Base-by-base conservation (phyloP, 345 rosid species). In the Anacardium occidentale region DNA sequence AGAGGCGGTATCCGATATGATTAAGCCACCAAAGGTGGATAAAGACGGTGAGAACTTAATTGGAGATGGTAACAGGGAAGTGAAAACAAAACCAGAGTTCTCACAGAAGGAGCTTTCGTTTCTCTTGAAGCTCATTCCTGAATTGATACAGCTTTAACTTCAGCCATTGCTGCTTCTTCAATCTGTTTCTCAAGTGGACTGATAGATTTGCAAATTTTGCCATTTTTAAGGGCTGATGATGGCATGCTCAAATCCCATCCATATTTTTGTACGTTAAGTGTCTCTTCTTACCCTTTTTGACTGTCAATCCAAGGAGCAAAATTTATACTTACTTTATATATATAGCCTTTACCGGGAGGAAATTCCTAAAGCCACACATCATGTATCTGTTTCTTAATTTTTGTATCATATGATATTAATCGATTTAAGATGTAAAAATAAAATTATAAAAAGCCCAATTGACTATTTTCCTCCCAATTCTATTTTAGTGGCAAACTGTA, bases 81-180 rank as follows among this genome's bases (percentile, higher is more conserved):
- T 53, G 52, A 82, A 77, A 73, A 34, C 83, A 69, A 90, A 82
- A 79, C 97, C 96, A 6, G 77, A 79, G 69, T 90, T 92, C 76
- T 86, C 97, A 24, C 81, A 87, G 42, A 83, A 76, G 62, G 98
- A 92, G 83, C 84, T 95, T 66, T 78, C 90, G 13, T 95, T 95
- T 83, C 91, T 95, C 66, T 80, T 92, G 77, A 91, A 90, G 88
- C 94, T 95, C 60, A 91, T 95, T 51, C 91, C 98, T 51, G 83
- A 92, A 64, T 75, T 94, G 83, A 84, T 94, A 84, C 91, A 87
- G 64, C 83, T 14, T 13, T 17, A 14, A 26, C 20, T 5, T 26
- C 21, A n/a, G 5, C 21, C 55, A 29, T 29, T 29, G 3, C 32
- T 1, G 32, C 32, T 29, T 29, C 32, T 29, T 29, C 32, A 29